A percentile compares a stretch with the other conserved stretches of the same genome.
Evolutionary conservation across 306 rosid genomes (phyloP).

Genomic region (Herpetospermum pedunculosum): DNA sequence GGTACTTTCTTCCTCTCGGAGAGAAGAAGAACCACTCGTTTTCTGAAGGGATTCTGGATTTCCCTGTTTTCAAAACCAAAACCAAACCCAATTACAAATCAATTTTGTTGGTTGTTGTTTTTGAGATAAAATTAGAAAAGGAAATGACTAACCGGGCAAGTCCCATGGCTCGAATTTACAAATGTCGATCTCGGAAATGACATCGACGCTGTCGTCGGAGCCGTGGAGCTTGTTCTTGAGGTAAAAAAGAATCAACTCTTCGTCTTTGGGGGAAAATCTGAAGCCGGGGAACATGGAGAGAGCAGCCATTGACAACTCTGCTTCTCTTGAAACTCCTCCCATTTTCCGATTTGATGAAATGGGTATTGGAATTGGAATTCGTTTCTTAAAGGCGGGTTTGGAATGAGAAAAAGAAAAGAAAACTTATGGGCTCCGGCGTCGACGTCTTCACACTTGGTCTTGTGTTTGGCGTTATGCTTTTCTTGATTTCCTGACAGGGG

Average conservation of each 20-base stretch:
- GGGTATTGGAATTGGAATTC: not conserved
- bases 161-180: conserved; percentile 92
- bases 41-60: conserved; percentile 58
- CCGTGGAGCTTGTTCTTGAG: conserved; percentile 61
- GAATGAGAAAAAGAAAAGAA: not conserved
- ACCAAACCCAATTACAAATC: no score
- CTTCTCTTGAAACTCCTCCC: conserved; percentile 35
- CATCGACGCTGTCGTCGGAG: conserved; percentile 47
- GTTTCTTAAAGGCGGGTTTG: conserved; percentile 3
- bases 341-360: no score
- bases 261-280: conserved; percentile 88
- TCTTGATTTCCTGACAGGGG: not conserved
- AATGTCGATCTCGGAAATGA: conserved; percentile 69
- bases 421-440: conserved; percentile 2
- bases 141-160: conserved; percentile 91
- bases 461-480: not conserved
- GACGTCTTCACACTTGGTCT: conserved; percentile 5
- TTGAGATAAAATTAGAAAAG: no score
- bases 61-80: conserved; percentile 35
- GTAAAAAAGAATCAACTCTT: conserved; percentile 68
- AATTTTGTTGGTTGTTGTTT: no score
- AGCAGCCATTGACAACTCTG: conserved; percentile 55
- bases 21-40: conserved; percentile 97
- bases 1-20: conserved; percentile 87
- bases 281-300: conserved; percentile 87